phyloP scores from a whole-genome alignment of 2,329 filamentous ascomycete genomes.

The Phialocephala sp. region DNA sequence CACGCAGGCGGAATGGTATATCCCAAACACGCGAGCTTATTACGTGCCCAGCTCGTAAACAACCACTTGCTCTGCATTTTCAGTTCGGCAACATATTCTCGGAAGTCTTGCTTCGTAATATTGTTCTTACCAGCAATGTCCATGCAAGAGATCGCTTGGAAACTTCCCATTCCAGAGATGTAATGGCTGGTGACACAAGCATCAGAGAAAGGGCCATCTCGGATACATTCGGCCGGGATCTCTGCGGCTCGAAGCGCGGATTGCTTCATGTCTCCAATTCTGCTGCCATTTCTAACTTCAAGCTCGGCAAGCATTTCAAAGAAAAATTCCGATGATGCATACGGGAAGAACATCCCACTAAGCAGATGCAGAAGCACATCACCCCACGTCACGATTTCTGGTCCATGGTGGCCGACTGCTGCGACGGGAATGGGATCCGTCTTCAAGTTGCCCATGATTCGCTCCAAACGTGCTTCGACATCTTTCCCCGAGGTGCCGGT shows the following conservation, averaged over 20 bases:
- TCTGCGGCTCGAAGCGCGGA: not conserved
- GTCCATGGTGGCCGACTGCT: not conserved
- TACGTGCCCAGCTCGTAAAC: constrained; percentile 1
- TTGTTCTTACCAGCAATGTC: constrained; percentile 5
- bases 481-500: not conserved
- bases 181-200: not conserved
- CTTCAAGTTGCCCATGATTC: constrained; percentile 6
- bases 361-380: not conserved
- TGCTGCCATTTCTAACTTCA: not conserved
- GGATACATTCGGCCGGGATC: not conserved
- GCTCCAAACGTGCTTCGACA: not conserved
- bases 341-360: constrained; percentile 4
- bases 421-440: not conserved
- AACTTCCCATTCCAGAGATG: constrained; percentile 5
- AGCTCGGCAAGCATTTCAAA: not conserved
- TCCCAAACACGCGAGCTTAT: constrained; percentile 2
- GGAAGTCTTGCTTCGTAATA: constrained; percentile 1
- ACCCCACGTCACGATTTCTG: not conserved
- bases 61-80: constrained; percentile 5
- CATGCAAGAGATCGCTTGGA: constrained; percentile 2
- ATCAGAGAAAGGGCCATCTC: not conserved
- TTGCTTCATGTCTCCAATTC: not conserved
- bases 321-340: not conserved
- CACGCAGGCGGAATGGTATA: not conserved
- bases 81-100: not conserved